phyloP scores from a whole-genome alignment of 1,139 yeast genomes.

The Sugiyamaella paludigena region DNA sequence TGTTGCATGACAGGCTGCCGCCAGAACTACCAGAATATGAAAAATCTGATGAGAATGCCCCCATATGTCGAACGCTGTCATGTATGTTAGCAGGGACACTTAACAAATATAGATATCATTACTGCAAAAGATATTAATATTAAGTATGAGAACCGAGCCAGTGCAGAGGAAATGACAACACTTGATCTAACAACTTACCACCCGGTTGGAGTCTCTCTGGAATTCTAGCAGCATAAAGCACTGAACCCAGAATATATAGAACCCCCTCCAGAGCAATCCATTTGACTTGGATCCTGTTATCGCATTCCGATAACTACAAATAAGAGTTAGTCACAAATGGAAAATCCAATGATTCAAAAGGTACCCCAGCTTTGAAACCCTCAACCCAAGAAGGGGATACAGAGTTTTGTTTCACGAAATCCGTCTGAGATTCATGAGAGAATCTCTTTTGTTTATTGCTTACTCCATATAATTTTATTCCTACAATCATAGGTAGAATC shows the following conservation, averaged over 20 bases:
- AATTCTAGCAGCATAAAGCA: conserved; percentile 68
- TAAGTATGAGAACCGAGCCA: too few species aligned
- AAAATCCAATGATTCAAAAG: too few species aligned
- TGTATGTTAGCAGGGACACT: too few species aligned
- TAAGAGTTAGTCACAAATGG: too few species aligned
- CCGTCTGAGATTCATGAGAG: too few species aligned
- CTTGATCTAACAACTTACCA: conserved; percentile 15
- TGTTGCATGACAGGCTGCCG: conserved; percentile 71
- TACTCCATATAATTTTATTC: conserved; percentile 45
- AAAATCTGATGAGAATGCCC: conserved; percentile 91
- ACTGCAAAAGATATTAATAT: too few species aligned
- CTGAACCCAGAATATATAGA: conserved; percentile 76
- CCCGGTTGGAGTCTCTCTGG: conserved; percentile 78
- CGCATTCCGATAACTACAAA: conserved; percentile 42
- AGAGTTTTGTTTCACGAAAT: too few species aligned
- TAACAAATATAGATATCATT: too few species aligned
- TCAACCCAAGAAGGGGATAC: too few species aligned
- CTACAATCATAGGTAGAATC: conserved; percentile 61
- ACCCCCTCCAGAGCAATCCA: conserved; percentile 71
- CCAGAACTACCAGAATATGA: conserved; percentile 76
- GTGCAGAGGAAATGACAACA: neutral
- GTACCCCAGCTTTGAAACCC: too few species aligned
- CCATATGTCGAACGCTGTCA: conserved; percentile 53
- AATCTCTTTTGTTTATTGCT: too few species aligned
- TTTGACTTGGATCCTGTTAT: conserved; percentile 50